Evolutionary conservation across 768 basidiomycete species (phyloP).

Genomic region (Tylopilus plumbeoviolaceoides): DNA sequence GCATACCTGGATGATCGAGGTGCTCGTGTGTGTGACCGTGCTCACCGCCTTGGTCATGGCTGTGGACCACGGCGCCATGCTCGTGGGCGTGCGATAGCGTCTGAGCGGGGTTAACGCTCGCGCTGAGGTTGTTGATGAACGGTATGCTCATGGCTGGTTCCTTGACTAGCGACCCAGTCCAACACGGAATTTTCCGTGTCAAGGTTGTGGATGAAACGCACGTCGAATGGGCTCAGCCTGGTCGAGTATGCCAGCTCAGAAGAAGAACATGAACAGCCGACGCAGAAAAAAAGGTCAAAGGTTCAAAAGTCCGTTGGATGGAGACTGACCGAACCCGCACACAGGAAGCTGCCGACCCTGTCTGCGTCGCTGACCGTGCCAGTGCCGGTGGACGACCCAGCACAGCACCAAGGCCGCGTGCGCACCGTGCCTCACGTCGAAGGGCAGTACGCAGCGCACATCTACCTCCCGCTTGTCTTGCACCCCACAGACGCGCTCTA

Average conservation of each 20-base stretch:
- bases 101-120: constrained; percentile 25
- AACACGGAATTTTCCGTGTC: constrained; percentile 13
- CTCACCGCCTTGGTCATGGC: constrained; percentile 61
- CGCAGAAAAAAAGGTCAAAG: constrained; percentile 41
- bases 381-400: constrained; percentile 65
- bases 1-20: constrained; percentile 79
- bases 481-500: constrained; percentile 41
- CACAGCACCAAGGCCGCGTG: constrained; percentile 78
- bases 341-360: constrained; percentile 62
- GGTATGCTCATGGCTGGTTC: constrained; percentile 52
- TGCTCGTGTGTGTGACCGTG: constrained; percentile 97
- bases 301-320: background rate
- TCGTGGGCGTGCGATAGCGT: constrained; percentile 51
- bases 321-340: background rate
- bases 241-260: constrained; percentile 53
- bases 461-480: constrained; percentile 64
- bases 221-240: constrained; percentile 29
- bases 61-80: constrained; percentile 33
- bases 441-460: constrained; percentile 79
- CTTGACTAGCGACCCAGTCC: background rate
- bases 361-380: constrained; percentile 44
- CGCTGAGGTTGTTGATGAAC: constrained; percentile 67
- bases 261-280: constrained; percentile 14
- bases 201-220: constrained; percentile 21
- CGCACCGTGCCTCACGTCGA: constrained; percentile 77